Evolutionary conservation across 2,329 filamentous ascomycete species (phyloP).

Genomic region (Botrytis aclada): DNA sequence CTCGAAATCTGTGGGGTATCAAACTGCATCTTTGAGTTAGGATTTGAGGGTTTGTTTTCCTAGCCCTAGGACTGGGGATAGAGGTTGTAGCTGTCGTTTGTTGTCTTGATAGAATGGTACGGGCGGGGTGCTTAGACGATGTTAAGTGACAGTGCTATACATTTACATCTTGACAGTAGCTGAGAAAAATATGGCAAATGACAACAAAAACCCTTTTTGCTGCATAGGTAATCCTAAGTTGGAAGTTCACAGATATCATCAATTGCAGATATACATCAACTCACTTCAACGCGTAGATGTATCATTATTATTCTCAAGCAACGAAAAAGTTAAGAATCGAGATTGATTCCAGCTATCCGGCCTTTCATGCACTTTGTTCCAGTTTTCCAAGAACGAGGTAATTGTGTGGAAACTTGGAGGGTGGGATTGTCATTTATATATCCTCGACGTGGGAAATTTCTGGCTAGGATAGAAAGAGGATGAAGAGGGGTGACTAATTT

Average conservation of each 20-base stretch:
- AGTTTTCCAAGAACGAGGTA: background rate
- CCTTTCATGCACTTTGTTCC: rapidly evolving
- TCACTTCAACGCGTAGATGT: background rate
- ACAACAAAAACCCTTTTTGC: background rate
- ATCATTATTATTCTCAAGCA: background rate
- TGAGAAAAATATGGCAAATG: rapidly evolving
- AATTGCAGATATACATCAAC: background rate
- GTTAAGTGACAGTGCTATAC: background rate
- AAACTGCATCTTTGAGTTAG: background rate
- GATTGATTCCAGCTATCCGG: background rate
- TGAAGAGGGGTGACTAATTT: background rate
- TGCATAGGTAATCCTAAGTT: too few relatives aligned
- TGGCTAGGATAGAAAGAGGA: rapidly evolving
- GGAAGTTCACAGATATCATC: too few relatives aligned
- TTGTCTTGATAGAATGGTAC: background rate
- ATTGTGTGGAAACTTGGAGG: background rate
- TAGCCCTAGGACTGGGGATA: background rate
- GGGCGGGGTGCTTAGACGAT: background rate
- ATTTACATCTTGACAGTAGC: background rate
- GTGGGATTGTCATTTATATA: background rate
- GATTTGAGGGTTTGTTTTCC: background rate
- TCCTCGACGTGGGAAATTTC: rapidly evolving
- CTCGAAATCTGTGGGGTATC: background rate
- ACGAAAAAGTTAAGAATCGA: background rate
- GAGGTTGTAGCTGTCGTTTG: rapidly evolving